phyloP scores from a whole-genome alignment of 2,329 filamentous ascomycete species.

The Madurella mycetomatis region DNA sequence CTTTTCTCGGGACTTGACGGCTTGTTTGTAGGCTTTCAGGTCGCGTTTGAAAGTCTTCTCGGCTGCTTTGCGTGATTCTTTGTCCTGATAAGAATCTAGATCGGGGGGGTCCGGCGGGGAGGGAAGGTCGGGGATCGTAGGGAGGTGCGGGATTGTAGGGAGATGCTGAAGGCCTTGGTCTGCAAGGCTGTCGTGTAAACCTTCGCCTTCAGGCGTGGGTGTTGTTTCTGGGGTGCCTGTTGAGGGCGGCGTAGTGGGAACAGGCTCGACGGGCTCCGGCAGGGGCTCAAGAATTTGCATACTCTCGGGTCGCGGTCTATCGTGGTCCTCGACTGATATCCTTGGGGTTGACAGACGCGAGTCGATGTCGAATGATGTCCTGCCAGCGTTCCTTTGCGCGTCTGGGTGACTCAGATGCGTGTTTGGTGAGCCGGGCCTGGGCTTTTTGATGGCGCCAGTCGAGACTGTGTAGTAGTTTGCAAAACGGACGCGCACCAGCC shows the following conservation, averaged over 20 bases:
- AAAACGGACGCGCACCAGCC: constrained; percentile 62
- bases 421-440: constrained; percentile 26
- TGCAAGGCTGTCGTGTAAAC: constrained; percentile 1
- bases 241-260: background rate
- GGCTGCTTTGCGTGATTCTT: constrained; percentile 61
- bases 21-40: constrained; percentile 61
- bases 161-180: constrained; percentile 26
- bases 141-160: constrained; percentile 40
- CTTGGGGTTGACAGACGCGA: constrained; percentile 6
- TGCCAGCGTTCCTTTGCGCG: background rate
- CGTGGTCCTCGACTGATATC: constrained; percentile 41
- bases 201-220: background rate
- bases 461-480: constrained; percentile 90
- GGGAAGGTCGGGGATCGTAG: constrained; percentile 48
- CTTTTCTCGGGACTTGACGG: constrained; percentile 62
- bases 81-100: constrained; percentile 55
- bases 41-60: constrained; percentile 62
- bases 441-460: constrained; percentile 61
- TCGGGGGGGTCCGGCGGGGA: constrained; percentile 53
- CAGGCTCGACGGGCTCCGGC: constrained; percentile 9
- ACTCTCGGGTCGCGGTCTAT: background rate
- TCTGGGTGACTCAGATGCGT: constrained; percentile 1
- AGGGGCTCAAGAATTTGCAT: constrained; percentile 15
- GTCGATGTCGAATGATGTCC: background rate
- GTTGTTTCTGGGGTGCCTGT: background rate